phyloP scores from a whole-genome alignment of 768 basidiomycete species.

The Lactarius hengduanensis region DNA sequence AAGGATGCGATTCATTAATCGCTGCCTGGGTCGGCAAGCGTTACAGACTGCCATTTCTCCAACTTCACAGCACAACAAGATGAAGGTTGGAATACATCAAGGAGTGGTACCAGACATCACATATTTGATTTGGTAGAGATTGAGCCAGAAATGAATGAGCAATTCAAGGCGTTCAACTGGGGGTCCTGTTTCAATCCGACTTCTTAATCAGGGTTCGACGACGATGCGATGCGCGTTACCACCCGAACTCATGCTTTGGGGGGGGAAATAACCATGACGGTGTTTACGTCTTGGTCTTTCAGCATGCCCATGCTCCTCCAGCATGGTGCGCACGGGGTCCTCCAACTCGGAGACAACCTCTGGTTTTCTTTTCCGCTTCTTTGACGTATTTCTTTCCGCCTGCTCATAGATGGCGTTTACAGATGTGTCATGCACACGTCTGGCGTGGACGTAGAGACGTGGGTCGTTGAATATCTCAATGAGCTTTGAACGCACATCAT shows the following conservation, averaged over 20 bases:
- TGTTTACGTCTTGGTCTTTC: slow-evolving; percentile 42
- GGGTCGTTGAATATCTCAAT: slow-evolving; percentile 54
- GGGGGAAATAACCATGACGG: slow-evolving; percentile 52
- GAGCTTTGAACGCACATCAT: slow-evolving; percentile 48
- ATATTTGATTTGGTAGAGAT: no score
- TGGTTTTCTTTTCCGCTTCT: slow-evolving; percentile 42
- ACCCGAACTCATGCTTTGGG: slow-evolving; percentile 44
- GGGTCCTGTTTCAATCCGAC: background rate
- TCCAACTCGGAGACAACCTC: slow-evolving; percentile 37
- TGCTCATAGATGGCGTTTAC: slow-evolving; percentile 40
- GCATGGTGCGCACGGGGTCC: slow-evolving; percentile 31
- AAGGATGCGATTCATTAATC: no score
- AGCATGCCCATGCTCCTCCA: slow-evolving; percentile 43
- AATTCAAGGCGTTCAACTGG: background rate
- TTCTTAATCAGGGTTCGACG: background rate
- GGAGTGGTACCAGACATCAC: no score
- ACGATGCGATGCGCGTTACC: slow-evolving; percentile 26
- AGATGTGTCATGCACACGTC: slow-evolving; percentile 50
- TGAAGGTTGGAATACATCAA: no score
- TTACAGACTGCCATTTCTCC: no score
- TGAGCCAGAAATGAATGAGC: background rate
- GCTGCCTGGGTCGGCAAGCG: no score
- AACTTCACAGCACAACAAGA: no score
- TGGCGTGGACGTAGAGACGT: slow-evolving; percentile 53
- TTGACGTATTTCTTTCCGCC: slow-evolving; percentile 33